phyloP scores from a whole-genome alignment of 2,329 filamentous ascomycete species.

The Fusarium nematophilum region DNA sequence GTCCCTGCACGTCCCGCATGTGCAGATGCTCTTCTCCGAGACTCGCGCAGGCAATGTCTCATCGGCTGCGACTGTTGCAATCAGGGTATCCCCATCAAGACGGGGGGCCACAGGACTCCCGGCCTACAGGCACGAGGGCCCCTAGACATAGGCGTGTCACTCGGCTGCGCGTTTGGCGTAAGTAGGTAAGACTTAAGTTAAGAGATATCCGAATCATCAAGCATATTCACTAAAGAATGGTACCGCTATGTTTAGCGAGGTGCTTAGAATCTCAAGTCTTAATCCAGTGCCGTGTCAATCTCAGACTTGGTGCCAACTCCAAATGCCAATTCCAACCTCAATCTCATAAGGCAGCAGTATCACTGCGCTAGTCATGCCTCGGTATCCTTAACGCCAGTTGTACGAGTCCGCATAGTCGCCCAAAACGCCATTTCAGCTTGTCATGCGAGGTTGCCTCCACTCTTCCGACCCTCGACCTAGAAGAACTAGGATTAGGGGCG shows the following conservation, averaged over 20 bases:
- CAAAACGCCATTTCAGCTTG: not conserved
- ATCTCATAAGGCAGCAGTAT: not conserved
- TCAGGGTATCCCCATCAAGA: slow-evolving; percentile 21
- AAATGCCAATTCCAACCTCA: not conserved
- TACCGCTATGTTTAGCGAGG: no score
- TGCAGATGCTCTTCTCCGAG: slow-evolving; percentile 12
- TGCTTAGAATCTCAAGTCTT: no score
- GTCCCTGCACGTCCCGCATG: slow-evolving; percentile 7
- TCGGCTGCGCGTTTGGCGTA: slow-evolving; percentile 11
- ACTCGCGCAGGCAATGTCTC: slow-evolving; percentile 8
- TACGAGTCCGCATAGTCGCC: not conserved
- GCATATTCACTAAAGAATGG: slow-evolving; percentile 8
- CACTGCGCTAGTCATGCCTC: not conserved
- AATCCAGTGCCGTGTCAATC: no score
- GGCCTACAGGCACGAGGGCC: slow-evolving; percentile 20
- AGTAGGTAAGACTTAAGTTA: not conserved
- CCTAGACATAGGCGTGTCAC: slow-evolving; percentile 24
- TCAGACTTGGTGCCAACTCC: not conserved
- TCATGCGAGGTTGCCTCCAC: not conserved
- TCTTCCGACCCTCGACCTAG: not conserved
- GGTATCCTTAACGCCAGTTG: not conserved
- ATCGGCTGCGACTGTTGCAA: slow-evolving; percentile 13
- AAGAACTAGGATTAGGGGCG: slow-evolving; percentile 1
- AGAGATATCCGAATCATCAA: slow-evolving; percentile 11
- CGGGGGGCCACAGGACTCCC: slow-evolving; percentile 21